Evolutionary conservation across 352 stramenopile genomes (phyloP), one percentile per base, ranked within the genome.

Genomic region (Phytophthora tentaculata): DNA sequence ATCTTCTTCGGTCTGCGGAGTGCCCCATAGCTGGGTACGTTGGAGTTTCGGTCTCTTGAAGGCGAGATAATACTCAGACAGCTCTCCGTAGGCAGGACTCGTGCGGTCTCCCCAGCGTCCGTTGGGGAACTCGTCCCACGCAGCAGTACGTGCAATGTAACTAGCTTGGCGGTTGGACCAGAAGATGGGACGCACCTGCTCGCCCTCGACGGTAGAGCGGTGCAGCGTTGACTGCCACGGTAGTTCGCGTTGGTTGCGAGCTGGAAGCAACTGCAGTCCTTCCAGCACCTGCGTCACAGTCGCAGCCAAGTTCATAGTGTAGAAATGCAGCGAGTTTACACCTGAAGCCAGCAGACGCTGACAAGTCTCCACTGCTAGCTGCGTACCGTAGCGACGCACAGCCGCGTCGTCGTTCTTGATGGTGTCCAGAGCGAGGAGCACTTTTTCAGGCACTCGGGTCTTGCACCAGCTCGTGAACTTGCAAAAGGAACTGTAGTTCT

Each of bases 401-500:
- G 92, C 96, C 3, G 89, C 84, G 60, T 97, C 89, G 67, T 99
- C 95, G 62, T 98, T 97, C 79, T 98, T 97, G 66, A 98, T 95
- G 8, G 78, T 77, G 19, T 88, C 79, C 17, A 97, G 73, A 20
- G 76, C 84, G 20, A 85, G 57, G 17, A 86, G 69, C 28, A 98
- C 82, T 13, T 97, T 83, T 56, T 96, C 51, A 16, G 95, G 96
- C 22, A 99, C 94, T 41, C 95, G 98, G 57, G 98, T 99, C 76
- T 95, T 95, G 84, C 97, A 99, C 86, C 98, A 99, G 77, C 92
- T 96, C 17, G 94, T 98, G 84, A 99, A 99, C 75, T 98, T 98
- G 73, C 92, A 93, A 74, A 99, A 99, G 56, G 96, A 98, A 58
- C 91, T 96, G 79, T 98, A 98, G 58, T 95, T 97, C 65, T 94